Evolutionary conservation across 2,329 filamentous ascomycete genomes (phyloP).

Genomic region (Eutypella sp.): DNA sequence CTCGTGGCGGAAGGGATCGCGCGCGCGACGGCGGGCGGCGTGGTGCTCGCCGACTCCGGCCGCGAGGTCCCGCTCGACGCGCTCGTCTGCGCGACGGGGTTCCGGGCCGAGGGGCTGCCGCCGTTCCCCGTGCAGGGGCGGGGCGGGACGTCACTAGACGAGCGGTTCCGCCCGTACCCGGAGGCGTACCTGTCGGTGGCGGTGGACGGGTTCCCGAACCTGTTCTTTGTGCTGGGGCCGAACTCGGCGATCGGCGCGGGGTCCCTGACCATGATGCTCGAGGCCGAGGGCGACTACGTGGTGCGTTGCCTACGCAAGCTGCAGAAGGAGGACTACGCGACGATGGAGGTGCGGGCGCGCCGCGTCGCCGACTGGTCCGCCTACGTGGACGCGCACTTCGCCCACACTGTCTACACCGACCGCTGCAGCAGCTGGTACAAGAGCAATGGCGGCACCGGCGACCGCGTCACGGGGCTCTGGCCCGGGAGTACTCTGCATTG

Average conservation of each 20-base stretch:
- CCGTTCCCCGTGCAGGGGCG: constrained; percentile 37
- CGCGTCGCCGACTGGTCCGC: constrained; percentile 41
- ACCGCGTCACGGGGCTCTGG: constrained; percentile 39
- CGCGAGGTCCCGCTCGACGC: constrained; percentile 35
- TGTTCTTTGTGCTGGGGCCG: constrained; percentile 44
- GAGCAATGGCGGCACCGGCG: constrained; percentile 33
- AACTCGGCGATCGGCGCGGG: constrained; percentile 44
- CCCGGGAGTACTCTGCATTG: constrained; percentile 40
- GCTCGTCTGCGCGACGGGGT: constrained; percentile 45
- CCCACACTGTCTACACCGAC: constrained; percentile 42
- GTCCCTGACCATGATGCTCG: constrained; percentile 41
- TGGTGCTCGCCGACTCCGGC: constrained; percentile 24
- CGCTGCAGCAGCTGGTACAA: constrained; percentile 52
- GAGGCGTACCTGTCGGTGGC: constrained; percentile 41
- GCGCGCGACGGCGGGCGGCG: constrained; percentile 30
- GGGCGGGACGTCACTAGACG: constrained; percentile 29
- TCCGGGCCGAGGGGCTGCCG: constrained; percentile 35
- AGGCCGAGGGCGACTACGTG: constrained; percentile 44
- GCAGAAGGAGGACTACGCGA: constrained; percentile 40
- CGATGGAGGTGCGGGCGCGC: constrained; percentile 38
- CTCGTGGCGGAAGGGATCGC: constrained; percentile 31
- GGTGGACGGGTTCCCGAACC: constrained; percentile 44
- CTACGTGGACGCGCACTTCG: constrained; percentile 44
- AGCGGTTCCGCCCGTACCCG: constrained; percentile 34
- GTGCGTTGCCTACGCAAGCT: constrained; percentile 41